Evolutionary conservation across 1,284 basidiomycete species (phyloP).

Genomic region (Pisolithus thermaeus): DNA sequence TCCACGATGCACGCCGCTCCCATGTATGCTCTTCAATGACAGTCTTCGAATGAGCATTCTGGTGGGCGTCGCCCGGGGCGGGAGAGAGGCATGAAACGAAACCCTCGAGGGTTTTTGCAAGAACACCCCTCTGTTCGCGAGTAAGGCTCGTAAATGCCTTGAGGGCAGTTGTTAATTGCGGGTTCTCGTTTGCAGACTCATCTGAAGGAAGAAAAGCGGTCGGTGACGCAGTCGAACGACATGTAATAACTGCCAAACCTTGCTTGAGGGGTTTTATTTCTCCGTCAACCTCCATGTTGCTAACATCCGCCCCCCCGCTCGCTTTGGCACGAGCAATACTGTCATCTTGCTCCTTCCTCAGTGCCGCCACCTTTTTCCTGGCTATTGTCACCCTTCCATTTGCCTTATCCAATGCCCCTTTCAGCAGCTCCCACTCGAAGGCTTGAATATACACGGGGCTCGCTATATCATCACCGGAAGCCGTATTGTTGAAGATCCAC

Average conservation of each 20-base stretch:
- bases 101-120: conserved; percentile 62
- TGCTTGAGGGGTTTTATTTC: conserved; percentile 46
- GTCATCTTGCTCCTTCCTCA: conserved; percentile 86
- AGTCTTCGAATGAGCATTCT: conserved; percentile 41
- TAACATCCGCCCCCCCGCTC: conserved; percentile 37
- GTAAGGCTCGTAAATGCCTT: conserved; percentile 70
- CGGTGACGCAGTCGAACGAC: neutral
- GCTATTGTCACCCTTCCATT: conserved; percentile 80
- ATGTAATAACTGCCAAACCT: conserved; percentile 13
- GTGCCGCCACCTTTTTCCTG: conserved; percentile 59
- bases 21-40: conserved; percentile 59
- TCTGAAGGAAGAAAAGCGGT: conserved; percentile 25
- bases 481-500: conserved; percentile 72
- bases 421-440: conserved; percentile 79
- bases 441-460: conserved; percentile 45
- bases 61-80: conserved; percentile 32
- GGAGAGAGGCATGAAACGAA: conserved; percentile 61
- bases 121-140: conserved; percentile 65
- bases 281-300: conserved; percentile 64
- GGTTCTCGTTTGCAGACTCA: conserved; percentile 52
- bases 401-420: conserved; percentile 80
- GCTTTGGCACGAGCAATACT: conserved; percentile 70
- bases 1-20: conserved; percentile 66
- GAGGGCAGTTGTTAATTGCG: conserved; percentile 60
- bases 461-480: conserved; percentile 16